Base-by-base conservation (phyloP, 768 basidiomycete species). In the Chalciporus chontae region DNA sequence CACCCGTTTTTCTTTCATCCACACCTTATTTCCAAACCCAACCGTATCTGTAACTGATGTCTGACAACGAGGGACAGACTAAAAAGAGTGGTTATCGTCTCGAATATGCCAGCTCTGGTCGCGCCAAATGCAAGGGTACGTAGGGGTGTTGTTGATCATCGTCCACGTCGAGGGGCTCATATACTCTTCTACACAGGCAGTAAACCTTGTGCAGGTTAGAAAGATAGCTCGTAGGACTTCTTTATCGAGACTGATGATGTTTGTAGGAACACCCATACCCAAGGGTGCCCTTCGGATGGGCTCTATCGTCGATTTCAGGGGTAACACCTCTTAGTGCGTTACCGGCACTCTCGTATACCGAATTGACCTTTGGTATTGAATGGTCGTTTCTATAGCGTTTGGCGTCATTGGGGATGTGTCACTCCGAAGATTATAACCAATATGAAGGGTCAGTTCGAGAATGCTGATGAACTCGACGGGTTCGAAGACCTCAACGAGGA, bases 371-470 rank as follows among this genome's bases (percentile, higher is more conserved):
- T 5, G 21, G 0, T 19, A 7, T 36, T 11, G 6, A 21, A 3
- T 55, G 36, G 32, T 41, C 29, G n/a, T 44, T 23, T 41, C 15
- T 14, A 15, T 11, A 90, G 88, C 62, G 66, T 75, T 29, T 95
- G 90, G 90, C 82, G 90, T 54, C 93, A 95, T 62, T 95, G 91
- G 91, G 92, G 92, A 17, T 94, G 93, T 63, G 76, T 79, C 7
- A 92, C 91, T 0, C 39, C 74, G 17, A 81, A 77, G 60, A 80
- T 93, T 43, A 58, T 95, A 27, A 63, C 61, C 18, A 94, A 92
- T 63, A 73, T 89, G 67, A 87, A 92, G 70, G 73, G 73, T 11
- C 67, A 71, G 3, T 77, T 87, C 53, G 72, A 74, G 2, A 73
- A 73, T 5, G 73, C 81, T 0, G 74, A 78, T 9, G 90, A 94